Evolutionary conservation across 768 basidiomycete genomes (phyloP), one percentile per base, ranked within the genome.

Genomic region (Tylopilus rubrobrunneus): DNA sequence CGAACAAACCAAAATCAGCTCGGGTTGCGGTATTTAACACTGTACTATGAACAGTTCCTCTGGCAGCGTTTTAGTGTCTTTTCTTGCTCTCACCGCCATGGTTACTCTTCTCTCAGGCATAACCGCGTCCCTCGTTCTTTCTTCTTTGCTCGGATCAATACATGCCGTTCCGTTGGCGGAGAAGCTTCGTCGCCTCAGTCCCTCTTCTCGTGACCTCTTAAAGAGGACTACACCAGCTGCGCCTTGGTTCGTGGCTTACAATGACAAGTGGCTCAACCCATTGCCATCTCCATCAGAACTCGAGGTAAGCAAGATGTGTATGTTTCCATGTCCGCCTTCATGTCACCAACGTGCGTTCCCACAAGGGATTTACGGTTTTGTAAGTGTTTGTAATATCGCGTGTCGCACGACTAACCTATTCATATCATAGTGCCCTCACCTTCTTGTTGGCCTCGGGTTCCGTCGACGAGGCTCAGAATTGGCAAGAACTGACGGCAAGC

Each of bases 211-310:
- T 42, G 53, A 57, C 33, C 14, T 68, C 7, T 37, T 67, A 8
- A 63, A 55, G 57, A 56, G 52, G 27, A 27, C 65, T 3, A 62
- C 57, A 1, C 74, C 77, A 0, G 73, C 75, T 21, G 71, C 81
- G 1, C 84, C 85, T 25, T 73, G 78, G 57, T 85, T 74, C 41
- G 40, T 76, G 25, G 63, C 69, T 14, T 77, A 77, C 61, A 70
- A 72, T 42, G 76, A 78, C 49, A 50, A 53, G 19, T 81, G 65
- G 51, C 73, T 78, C 12, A 71, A 67, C 49, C 78, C 78, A 1
- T 63, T 66, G 0, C 83, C 85, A 2, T 62, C 71, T 2, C 66
- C 73, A 6, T 71, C 80, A 27, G 61, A 71, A 1, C 70, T 86
- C 51, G 52, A 68, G 52, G 82, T 82, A 59, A 41, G 62, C 40